These are phyloP conservation scores for Sechiopsis laciniata DNA, from an alignment of 306 rosid species.

Conservation along the genomic window DNA sequence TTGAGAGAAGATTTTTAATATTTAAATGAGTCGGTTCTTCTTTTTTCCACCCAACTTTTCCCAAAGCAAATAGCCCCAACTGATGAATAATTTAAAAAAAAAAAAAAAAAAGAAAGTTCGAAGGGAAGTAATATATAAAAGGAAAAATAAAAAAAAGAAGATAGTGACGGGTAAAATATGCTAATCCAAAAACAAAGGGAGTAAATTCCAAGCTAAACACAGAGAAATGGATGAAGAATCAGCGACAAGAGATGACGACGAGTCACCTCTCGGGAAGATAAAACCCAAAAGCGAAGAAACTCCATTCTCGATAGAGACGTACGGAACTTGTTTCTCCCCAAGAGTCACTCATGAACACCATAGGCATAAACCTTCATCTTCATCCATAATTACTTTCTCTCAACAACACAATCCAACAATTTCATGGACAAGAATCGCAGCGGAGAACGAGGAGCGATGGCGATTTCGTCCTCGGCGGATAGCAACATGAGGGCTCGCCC, in stretches of 20 bases:
- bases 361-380: not conserved
- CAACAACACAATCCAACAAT: not conserved
- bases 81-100: no score
- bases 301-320: not conserved
- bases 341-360: not conserved
- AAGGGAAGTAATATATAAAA: no score
- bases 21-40: no score
- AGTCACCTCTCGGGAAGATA: constrained; percentile 8
- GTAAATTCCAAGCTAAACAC: constrained; percentile 8
- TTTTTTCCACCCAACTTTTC: no score
- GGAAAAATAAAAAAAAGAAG: not conserved
- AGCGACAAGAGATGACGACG: constrained; percentile 9
- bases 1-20: no score
- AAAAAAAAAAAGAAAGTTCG: no score
- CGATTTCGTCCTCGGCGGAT: constrained; percentile 39
- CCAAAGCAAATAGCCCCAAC: no score
- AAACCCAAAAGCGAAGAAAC: constrained; percentile 7
- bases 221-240: constrained; percentile 7
- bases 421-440: constrained; percentile 9
- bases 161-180: not conserved
- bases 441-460: not conserved
- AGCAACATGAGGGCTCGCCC: constrained; percentile 27
- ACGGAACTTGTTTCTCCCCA: not conserved
- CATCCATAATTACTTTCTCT: not conserved
- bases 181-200: not conserved